A percentile compares a stretch with the other conserved stretches of the same genome.
Conservation (phyloP, 2,329 filamentous ascomycete species). For the Colletotrichum australisinense region DNA sequence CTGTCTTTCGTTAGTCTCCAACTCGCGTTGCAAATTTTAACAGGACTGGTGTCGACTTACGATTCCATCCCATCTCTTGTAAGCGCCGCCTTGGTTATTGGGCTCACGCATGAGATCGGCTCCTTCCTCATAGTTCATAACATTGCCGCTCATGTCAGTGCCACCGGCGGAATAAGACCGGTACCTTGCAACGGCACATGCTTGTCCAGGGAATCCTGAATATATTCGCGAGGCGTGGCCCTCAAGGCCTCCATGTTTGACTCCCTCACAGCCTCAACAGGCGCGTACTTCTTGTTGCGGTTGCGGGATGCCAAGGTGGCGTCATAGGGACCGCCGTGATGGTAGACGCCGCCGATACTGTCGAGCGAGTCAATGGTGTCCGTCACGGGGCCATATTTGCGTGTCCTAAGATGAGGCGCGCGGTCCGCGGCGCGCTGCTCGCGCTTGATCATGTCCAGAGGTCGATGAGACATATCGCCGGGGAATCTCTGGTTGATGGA, state of each 20-base stretch:
- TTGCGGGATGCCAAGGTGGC: constrained; percentile 83
- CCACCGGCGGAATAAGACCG: constrained; percentile 78
- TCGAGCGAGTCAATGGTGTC: constrained; percentile 89
- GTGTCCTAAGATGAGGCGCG: constrained; percentile 73
- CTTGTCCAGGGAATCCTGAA: constrained; percentile 77
- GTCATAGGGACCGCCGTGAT: constrained; percentile 93
- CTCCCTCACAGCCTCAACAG: constrained; percentile 79
- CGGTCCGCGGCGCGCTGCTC: constrained; percentile 75
- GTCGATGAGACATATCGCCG: constrained; percentile 73
- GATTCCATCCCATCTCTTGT: constrained; percentile 78
- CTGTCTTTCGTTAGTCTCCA: constrained; percentile 47
- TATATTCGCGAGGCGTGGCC: constrained; percentile 83
- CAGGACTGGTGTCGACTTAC: constrained; percentile 63
- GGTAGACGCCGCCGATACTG: constrained; percentile 75
- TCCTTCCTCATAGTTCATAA: constrained; percentile 87
- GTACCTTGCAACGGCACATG: constrained; percentile 87
- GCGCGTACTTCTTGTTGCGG: constrained; percentile 69
- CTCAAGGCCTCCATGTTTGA: constrained; percentile 81
- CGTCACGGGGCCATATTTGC: constrained; percentile 72
- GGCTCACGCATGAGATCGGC: constrained; percentile 83
- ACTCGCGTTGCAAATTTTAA: not conserved
- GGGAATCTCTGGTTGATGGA: constrained; percentile 71
- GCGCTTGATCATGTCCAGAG: constrained; percentile 73
- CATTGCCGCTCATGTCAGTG: constrained; percentile 74
- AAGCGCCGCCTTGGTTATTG: constrained; percentile 76